Percentiles rank a stretch among this genome's conserved stretches.
Conservation (phyloP, 75 land plant species). For the Pinus albicaulis region DNA sequence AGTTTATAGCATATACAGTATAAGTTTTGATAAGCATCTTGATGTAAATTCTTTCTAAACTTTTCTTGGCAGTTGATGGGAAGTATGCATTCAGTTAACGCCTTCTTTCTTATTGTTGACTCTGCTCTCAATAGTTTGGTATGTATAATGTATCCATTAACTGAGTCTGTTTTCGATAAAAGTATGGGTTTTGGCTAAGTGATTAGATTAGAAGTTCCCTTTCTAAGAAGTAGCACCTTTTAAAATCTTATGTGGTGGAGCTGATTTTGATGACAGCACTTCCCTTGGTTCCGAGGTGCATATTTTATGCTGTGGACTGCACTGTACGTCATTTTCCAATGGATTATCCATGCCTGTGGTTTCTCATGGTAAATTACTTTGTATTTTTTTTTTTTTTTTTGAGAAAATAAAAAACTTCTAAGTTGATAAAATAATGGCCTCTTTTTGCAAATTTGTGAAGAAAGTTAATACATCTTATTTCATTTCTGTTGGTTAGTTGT, state of each 20-base stretch:
- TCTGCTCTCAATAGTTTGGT: constrained; percentile 62
- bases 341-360: constrained; percentile 76
- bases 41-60: too few species aligned
- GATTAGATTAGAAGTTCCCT: background rate
- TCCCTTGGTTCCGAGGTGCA: constrained; percentile 75
- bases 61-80: constrained; percentile 54
- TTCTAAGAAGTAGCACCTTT: background rate
- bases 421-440: too few species aligned
- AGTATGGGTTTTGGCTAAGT: background rate
- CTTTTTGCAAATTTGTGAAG: too few species aligned
- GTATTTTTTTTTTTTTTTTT: background rate
- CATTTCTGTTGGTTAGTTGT: too few species aligned
- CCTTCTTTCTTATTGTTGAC: constrained; percentile 61
- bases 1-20: too few species aligned
- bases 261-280: constrained; percentile 24
- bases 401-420: too few species aligned
- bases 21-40: too few species aligned
- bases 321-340: constrained; percentile 71
- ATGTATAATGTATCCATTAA: constrained; percentile 8
- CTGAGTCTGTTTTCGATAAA: background rate
- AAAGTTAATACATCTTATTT: too few species aligned
- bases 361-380: constrained; percentile 29
- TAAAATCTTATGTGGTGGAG: too few species aligned
- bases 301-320: constrained; percentile 85
- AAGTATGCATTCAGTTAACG: constrained; percentile 74